Conservation (phyloP, 2,329 filamentous ascomycete genomes). For the Hypomyces perniciosus region DNA sequence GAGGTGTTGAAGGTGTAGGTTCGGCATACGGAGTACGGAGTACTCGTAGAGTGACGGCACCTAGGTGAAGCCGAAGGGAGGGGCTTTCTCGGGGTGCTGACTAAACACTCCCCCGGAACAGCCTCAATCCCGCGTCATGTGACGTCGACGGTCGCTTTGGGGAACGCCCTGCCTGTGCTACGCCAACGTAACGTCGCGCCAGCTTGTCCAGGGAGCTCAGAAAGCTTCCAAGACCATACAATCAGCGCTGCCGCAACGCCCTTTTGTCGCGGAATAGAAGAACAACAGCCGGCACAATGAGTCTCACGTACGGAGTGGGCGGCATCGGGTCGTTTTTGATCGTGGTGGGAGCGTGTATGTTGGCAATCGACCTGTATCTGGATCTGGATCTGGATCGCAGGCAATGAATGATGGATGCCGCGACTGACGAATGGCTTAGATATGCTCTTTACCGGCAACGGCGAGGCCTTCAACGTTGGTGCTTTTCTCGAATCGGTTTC, state of each 20-base stretch:
- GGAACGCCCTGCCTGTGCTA: constrained; percentile 1
- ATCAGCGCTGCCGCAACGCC: constrained; percentile 14
- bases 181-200: constrained; percentile 16
- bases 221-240: constrained; percentile 15
- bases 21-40: background rate
- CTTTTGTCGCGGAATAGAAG: constrained; percentile 18
- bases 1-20: background rate
- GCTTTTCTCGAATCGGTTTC: constrained; percentile 91
- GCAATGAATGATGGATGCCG: constrained; percentile 7
- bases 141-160: constrained; percentile 23
- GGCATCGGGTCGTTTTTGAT: constrained; percentile 61
- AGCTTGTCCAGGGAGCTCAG: constrained; percentile 16
- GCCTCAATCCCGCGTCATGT: constrained; percentile 26
- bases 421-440: constrained; percentile 48
- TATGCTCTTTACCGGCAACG: constrained; percentile 96
- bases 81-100: constrained; percentile 16
- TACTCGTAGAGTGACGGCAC: background rate
- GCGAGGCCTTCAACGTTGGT: constrained; percentile 95
- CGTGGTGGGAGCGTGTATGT: constrained; percentile 74
- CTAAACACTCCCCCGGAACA: constrained; percentile 1
- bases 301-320: constrained; percentile 65
- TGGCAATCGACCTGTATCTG: background rate
- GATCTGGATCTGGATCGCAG: background rate
- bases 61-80: background rate
- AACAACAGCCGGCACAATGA: constrained; percentile 49